Evolutionary conservation across 805 yeast species (phyloP).

Genomic region (Clavispora carvajalis): DNA sequence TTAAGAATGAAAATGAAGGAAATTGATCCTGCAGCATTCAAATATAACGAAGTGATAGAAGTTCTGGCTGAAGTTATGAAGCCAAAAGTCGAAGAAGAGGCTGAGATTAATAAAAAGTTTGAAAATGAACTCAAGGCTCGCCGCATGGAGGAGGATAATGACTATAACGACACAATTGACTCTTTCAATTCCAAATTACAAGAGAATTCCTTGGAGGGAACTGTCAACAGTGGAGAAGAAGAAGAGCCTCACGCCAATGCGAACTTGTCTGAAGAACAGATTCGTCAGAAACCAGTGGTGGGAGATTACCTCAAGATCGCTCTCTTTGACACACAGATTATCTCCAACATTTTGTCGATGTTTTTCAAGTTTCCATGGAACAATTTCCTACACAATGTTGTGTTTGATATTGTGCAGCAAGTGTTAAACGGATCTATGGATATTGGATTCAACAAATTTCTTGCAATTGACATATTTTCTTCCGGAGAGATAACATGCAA

Average conservation of each 20-base stretch:
- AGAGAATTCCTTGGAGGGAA: slow-evolving; percentile 19
- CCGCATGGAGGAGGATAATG: slow-evolving; percentile 8
- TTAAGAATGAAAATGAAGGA: slow-evolving; percentile 36
- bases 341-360: slow-evolving; percentile 38
- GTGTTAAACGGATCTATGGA: slow-evolving; percentile 45
- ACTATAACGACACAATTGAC: slow-evolving; percentile 32
- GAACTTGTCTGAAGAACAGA: slow-evolving; percentile 38
- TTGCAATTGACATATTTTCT: slow-evolving; percentile 56
- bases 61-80: slow-evolving; percentile 21
- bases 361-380: slow-evolving; percentile 45
- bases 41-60: slow-evolving; percentile 40
- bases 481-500: slow-evolving; percentile 37
- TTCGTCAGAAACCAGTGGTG: slow-evolving; percentile 38
- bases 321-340: slow-evolving; percentile 39
- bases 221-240: slow-evolving; percentile 26
- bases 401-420: slow-evolving; percentile 44
- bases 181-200: slow-evolving; percentile 27
- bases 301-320: slow-evolving; percentile 41
- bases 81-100: slow-evolving; percentile 15
- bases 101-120: slow-evolving; percentile 11
- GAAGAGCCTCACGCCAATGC: slow-evolving; percentile 42
- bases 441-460: slow-evolving; percentile 42
- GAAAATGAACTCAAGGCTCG: slow-evolving; percentile 13
- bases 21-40: slow-evolving; percentile 40
- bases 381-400: slow-evolving; percentile 43